Evolutionary conservation across 805 yeast genomes (phyloP).

Genomic region (Saccharomycopsis oosterbeekiorum): DNA sequence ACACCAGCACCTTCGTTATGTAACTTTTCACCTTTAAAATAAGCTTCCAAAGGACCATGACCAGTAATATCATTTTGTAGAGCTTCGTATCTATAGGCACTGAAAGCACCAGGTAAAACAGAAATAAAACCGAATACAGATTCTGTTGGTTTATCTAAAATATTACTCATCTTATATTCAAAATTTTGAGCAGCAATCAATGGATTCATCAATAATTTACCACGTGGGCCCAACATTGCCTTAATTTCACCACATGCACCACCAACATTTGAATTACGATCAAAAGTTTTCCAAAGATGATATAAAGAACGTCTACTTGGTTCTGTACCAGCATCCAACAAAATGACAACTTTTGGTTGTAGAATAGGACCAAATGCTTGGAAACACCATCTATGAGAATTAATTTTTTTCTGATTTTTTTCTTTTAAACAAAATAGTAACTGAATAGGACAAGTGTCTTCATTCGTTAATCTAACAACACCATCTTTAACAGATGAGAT

Average conservation of each 20-base stretch:
- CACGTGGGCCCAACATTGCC: conserved; percentile 65
- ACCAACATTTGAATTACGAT: conserved; percentile 67
- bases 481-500: conserved; percentile 63
- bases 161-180: conserved; percentile 92
- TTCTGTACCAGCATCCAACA: conserved; percentile 91
- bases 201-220: conserved; percentile 59
- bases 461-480: conserved; percentile 76
- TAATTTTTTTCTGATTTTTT: conserved; percentile 79
- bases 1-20: conserved; percentile 54
- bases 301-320: conserved; percentile 80
- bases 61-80: conserved; percentile 56
- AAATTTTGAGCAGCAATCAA: conserved; percentile 96
- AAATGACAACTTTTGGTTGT: conserved; percentile 73
- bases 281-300: conserved; percentile 82
- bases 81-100: conserved; percentile 86
- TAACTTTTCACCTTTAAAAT: conserved; percentile 85
- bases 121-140: conserved; percentile 90
- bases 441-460: conserved; percentile 88
- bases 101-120: conserved; percentile 93
- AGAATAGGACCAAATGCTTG: conserved; percentile 83
- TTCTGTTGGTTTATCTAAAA: conserved; percentile 92
- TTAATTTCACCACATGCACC: conserved; percentile 98
- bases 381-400: conserved; percentile 95
- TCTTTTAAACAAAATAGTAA: conserved; percentile 85
- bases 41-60: conserved; percentile 77